phyloP scores from a whole-genome alignment of 805 yeast species.

The Saccharomycopsis sp. region DNA sequence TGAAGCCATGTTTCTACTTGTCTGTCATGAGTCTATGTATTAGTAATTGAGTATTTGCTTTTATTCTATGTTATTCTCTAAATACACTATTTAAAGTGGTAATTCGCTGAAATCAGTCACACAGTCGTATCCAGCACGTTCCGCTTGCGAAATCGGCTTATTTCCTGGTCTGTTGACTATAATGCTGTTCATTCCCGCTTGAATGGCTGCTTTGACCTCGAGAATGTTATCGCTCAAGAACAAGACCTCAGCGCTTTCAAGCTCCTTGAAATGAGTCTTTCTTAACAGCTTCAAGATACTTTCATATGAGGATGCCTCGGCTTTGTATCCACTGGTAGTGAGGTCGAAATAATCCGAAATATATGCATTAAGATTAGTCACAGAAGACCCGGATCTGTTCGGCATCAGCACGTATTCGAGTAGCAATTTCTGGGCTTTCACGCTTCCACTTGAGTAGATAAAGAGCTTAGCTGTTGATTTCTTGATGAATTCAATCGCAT shows the following conservation, averaged over 20 bases:
- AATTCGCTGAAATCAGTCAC: constrained; percentile 29
- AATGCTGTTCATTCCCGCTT: constrained; percentile 52
- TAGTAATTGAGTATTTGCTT: not conserved
- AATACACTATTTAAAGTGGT: constrained; percentile 3
- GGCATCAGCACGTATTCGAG: constrained; percentile 37
- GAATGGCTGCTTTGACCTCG: constrained; percentile 71
- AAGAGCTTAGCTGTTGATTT: constrained; percentile 35
- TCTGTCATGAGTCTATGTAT: constrained; percentile 6
- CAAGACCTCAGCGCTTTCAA: constrained; percentile 29
- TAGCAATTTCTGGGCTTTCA: constrained; percentile 76
- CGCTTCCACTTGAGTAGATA: constrained; percentile 87
- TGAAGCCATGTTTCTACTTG: not conserved
- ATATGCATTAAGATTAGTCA: constrained; percentile 43
- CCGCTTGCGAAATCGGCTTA: constrained; percentile 38
- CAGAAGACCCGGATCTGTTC: constrained; percentile 20
- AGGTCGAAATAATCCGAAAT: constrained; percentile 78
- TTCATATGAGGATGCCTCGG: constrained; percentile 47
- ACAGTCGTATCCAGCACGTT: constrained; percentile 25
- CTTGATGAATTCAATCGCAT: constrained; percentile 56
- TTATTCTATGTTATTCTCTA: not conserved
- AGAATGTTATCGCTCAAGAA: constrained; percentile 76
- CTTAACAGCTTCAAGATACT: constrained; percentile 43
- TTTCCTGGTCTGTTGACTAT: constrained; percentile 77
- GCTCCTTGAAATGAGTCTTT: constrained; percentile 21
- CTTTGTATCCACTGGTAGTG: constrained; percentile 72